These are phyloP conservation scores for Lactifluus echinatus DNA, from an alignment of 768 basidiomycete species.

Conservation along the genomic window DNA sequence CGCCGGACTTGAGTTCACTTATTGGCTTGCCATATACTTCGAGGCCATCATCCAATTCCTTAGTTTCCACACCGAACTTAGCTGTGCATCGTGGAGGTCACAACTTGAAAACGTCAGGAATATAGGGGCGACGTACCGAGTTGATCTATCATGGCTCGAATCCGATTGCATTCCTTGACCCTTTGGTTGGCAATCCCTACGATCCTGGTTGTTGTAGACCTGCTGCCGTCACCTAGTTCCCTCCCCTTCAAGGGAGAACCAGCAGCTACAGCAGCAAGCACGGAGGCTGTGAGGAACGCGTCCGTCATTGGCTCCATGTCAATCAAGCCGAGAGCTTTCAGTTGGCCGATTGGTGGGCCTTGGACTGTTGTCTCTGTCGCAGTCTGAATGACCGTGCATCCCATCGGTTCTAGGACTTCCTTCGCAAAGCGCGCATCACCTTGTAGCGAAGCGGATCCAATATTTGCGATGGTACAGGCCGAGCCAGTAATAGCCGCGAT, in stretches of 20 bases:
- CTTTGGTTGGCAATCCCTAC: slow-evolving; percentile 95
- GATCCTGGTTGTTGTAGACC: slow-evolving; percentile 59
- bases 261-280: slow-evolving; percentile 76
- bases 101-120: background rate
- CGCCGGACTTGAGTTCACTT: slow-evolving; percentile 52
- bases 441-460: slow-evolving; percentile 84
- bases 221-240: slow-evolving; percentile 28
- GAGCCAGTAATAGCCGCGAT: slow-evolving; percentile 98
- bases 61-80: slow-evolving; percentile 90
- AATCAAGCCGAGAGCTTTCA: slow-evolving; percentile 77
- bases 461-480: slow-evolving; percentile 86
- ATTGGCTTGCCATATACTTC: slow-evolving; percentile 77
- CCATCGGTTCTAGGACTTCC: slow-evolving; percentile 90
- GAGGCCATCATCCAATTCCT: slow-evolving; percentile 88
- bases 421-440: slow-evolving; percentile 97
- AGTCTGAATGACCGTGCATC: slow-evolving; percentile 85
- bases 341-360: slow-evolving; percentile 73
- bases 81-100: slow-evolving; percentile 35
- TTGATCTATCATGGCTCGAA: slow-evolving; percentile 93
- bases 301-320: slow-evolving; percentile 99
- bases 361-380: slow-evolving; percentile 83
- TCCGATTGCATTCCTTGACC: slow-evolving; percentile 97
- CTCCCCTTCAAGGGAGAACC: slow-evolving; percentile 41
- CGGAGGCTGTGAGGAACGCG: slow-evolving; percentile 93
- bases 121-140: slow-evolving; percentile 50